Percentiles rank a stretch among this genome's conserved stretches.
Evolutionary conservation across 495 filamentous ascomycete genomes (phyloP).

Genomic region (Penicillium cinerascens): DNA sequence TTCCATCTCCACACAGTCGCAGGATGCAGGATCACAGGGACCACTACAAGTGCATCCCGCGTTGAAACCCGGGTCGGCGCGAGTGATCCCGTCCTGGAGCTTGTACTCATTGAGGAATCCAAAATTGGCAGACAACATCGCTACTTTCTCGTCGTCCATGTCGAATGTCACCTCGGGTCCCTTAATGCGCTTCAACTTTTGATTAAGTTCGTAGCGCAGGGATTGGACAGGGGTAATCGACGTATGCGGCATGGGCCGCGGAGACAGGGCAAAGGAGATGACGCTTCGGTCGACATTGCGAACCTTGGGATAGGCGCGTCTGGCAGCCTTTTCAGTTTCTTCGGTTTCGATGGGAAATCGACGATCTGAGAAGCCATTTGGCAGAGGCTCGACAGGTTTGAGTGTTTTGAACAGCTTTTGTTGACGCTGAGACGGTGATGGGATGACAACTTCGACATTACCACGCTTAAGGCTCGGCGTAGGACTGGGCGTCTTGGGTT

Average conservation of each 20-base stretch:
- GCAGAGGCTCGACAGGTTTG: neutral
- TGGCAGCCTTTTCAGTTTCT: conserved; percentile 14
- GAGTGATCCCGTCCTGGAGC: conserved; percentile 32
- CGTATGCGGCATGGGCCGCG: neutral
- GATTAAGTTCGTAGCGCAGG: conserved; percentile 16
- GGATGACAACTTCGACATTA: conserved; percentile 8
- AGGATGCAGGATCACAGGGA: conserved; percentile 32
- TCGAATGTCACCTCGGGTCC: conserved; percentile 29
- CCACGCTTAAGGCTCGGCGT: neutral
- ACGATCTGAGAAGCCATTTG: conserved; percentile 17
- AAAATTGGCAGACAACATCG: conserved; percentile 32
- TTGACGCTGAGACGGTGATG: conserved; percentile 3
- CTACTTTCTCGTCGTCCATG: conserved; percentile 20
- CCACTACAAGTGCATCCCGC: conserved; percentile 38
- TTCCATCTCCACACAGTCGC: conserved; percentile 38
- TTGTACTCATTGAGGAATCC: conserved; percentile 43
- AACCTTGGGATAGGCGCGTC: conserved; percentile 23
- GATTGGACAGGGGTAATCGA: neutral
- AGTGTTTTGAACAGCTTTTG: neutral
- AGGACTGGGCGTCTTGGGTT: neutral
- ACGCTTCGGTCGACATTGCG: conserved; percentile 2
- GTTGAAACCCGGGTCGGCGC: conserved; percentile 30
- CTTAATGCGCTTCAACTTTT: conserved; percentile 23
- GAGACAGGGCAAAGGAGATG: neutral
- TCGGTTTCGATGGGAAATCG: conserved; percentile 25